Evolutionary conservation across 1,284 basidiomycete species (phyloP).

Genomic region (Marasmius tenuissimus): DNA sequence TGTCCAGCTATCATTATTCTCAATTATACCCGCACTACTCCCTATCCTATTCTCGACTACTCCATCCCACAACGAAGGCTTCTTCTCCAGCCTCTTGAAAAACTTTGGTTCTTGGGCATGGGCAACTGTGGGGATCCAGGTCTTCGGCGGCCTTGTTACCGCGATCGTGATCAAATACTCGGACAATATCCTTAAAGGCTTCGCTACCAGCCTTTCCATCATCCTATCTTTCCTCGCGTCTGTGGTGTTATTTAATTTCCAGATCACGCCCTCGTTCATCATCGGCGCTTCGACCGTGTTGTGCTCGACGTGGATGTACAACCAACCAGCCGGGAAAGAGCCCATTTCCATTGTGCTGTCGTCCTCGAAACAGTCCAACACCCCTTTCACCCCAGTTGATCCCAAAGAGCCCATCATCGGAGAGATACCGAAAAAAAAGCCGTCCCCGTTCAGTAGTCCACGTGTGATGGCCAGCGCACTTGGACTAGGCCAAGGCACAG

Average conservation of each 20-base stretch:
- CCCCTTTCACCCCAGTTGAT: conserved; percentile 50
- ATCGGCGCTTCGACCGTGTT: conserved; percentile 86
- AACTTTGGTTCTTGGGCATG: conserved; percentile 93
- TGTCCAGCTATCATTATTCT: conserved; percentile 94
- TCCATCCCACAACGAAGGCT: conserved; percentile 37
- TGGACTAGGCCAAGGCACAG: conserved; percentile 21
- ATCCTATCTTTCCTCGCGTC: conserved; percentile 92
- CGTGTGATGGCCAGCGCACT: conserved; percentile 47
- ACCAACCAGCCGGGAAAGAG: conserved; percentile 60
- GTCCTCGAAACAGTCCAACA: conserved; percentile 27
- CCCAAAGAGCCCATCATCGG: conserved; percentile 59
- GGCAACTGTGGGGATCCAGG: conserved; percentile 89
- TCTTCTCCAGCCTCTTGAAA: conserved; percentile 56
- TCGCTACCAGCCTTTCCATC: conserved; percentile 93
- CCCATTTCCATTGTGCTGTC: conserved; percentile 39
- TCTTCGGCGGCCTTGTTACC: conserved; percentile 90
- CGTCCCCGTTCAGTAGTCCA: conserved; percentile 52
- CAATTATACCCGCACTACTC: conserved; percentile 78
- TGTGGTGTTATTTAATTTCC: conserved; percentile 87
- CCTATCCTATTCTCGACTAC: conserved; percentile 59
- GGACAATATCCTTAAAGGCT: conserved; percentile 92
- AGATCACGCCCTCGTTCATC: conserved; percentile 84
- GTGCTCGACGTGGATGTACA: conserved; percentile 86
- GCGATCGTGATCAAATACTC: conserved; percentile 88
- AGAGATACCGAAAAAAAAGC: conserved; percentile 50